Evolutionary conservation across 2,329 filamentous ascomycete genomes (phyloP), one percentile per base, ranked within the genome.

Genomic region (Aspergillus terreus): DNA sequence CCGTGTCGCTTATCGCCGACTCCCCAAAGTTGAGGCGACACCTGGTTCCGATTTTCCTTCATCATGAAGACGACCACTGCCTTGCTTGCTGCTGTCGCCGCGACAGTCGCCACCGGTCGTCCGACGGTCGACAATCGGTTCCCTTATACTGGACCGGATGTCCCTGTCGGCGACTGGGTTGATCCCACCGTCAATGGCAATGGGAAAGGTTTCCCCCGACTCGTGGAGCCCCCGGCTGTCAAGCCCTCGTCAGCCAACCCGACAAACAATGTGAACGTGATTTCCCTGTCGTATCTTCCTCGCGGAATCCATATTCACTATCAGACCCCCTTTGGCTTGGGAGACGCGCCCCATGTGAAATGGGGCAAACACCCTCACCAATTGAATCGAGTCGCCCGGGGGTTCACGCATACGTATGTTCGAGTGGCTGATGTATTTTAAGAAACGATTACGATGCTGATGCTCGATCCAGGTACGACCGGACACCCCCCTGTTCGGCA

Each of bases 291-390:
- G 1, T 80, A 78, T 53, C 53, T 78, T 2, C 76, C 76, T 1
- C 62, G 68, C 46, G 78, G 78, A 32, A 75, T 80, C 60, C 78
- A 78, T 59, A 71, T 80, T 50, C 78, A 80, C 63, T 81, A 73
- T 60, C 78, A 80, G 64, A 80, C 78, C 0, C 76, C 78, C 0
- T 81, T 80, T 56, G 78, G 78, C 6, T 63, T 81, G n/a, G 75
- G 73, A 12, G 61, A 58, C n/a, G 56, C 64, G 4, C 78, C 78
- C 0, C 62, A 68, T 1, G 66, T 81, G 4, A 63, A 67, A 15
- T 80, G 75, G 73, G 78, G 78, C 10, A 66, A 58, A 30, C 53
- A 56, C 49, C 60, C 67, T 1, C 40, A 58, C 10, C 52, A 65
- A 5, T 57, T 80, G 57, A 56, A 60, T 51, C 59, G 71, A 19